Evolutionary conservation across 1,139 yeast genomes (phyloP).

Genomic region (Saccharomycopsis hybrid): DNA sequence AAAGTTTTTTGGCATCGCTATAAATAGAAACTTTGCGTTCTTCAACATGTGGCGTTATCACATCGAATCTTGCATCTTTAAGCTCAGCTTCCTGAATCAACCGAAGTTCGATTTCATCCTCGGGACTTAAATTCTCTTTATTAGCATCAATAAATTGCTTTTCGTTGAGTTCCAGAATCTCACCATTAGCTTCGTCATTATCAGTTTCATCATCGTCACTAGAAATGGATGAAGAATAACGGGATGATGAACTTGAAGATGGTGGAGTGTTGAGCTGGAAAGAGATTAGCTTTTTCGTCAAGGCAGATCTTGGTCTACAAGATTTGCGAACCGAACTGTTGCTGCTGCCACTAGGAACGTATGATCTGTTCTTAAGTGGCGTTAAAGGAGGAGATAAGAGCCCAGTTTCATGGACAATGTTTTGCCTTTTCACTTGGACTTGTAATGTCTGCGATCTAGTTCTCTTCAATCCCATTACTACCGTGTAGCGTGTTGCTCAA

Average conservation of each 20-base stretch:
- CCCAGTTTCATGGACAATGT: background rate
- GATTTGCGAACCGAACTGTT: too few relatives aligned
- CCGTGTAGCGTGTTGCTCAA: too few relatives aligned
- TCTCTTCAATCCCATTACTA: background rate
- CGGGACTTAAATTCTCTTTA: slow-evolving; percentile 8
- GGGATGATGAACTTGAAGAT: background rate
- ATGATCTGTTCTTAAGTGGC: background rate
- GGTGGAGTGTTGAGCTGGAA: too few relatives aligned
- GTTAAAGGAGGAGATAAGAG: background rate
- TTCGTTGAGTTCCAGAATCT: background rate
- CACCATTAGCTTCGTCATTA: background rate
- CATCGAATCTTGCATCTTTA: slow-evolving; percentile 5
- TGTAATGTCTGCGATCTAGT: background rate
- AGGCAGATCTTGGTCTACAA: background rate
- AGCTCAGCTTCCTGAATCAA: slow-evolving; percentile 16
- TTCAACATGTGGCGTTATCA: slow-evolving; percentile 11
- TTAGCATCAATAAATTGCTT: slow-evolving; percentile 4
- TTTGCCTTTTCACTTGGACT: background rate
- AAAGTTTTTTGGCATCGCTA: slow-evolving; percentile 18
- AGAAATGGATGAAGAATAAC: background rate
- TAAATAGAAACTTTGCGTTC: slow-evolving; percentile 11
- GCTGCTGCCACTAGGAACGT: slow-evolving; percentile 28
- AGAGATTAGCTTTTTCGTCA: background rate
- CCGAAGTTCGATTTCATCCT: slow-evolving; percentile 7
- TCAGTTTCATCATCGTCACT: background rate